phyloP scores from a whole-genome alignment of 2,329 filamentous ascomycete genomes.

The Trichophyton benhamiae region DNA sequence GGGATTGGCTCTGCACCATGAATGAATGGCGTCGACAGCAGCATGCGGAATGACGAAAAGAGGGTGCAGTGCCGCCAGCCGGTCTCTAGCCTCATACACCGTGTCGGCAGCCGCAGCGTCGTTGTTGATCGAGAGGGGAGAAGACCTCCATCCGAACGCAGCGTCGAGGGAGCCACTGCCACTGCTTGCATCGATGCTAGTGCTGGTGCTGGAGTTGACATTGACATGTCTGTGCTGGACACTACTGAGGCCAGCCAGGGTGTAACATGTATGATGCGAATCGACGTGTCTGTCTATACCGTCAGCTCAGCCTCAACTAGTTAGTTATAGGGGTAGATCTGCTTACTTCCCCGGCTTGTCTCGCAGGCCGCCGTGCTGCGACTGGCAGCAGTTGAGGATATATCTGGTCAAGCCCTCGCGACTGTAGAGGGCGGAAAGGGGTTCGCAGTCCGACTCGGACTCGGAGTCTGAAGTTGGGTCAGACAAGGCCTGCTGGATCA shows the following conservation, averaged over 20 bases:
- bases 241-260: constrained; percentile 70
- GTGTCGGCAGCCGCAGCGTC: constrained; percentile 23
- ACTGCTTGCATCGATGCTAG: not conserved
- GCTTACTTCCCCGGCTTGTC: constrained; percentile 87
- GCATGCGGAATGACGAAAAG: constrained; percentile 72
- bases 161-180: constrained; percentile 21
- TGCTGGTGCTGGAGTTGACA: not conserved
- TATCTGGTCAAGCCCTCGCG: constrained; percentile 78
- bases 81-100: constrained; percentile 59
- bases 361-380: constrained; percentile 65
- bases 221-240: constrained; percentile 49
- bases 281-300: constrained; percentile 57
- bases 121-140: constrained; percentile 33
- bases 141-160: constrained; percentile 30
- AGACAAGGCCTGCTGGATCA: constrained; percentile 64
- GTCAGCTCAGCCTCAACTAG: not conserved
- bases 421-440: constrained; percentile 47
- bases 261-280: constrained; percentile 88
- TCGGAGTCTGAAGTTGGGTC: no score
- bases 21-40: constrained; percentile 51
- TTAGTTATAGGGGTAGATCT: not conserved
- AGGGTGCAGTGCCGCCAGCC: constrained; percentile 61
- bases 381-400: constrained; percentile 77
- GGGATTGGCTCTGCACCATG: constrained; percentile 50
- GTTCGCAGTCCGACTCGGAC: not conserved